Evolutionary conservation across 176 grass and related monocot genomes (phyloP).

Genomic region (sorghum (Sorghum bicolor)): DNA sequence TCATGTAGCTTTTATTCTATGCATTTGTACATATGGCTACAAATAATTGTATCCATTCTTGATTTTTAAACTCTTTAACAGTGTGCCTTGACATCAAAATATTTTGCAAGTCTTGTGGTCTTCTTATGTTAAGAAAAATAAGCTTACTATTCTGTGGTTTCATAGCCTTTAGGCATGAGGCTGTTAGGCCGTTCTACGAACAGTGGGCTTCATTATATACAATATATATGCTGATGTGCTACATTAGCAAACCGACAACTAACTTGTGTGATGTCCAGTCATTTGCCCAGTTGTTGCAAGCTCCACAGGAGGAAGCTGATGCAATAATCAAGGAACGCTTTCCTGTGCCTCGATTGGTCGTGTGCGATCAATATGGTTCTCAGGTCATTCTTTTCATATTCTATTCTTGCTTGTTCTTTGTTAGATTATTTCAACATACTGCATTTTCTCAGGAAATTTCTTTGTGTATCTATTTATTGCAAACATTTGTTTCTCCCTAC

Average conservation of each 20-base stretch:
- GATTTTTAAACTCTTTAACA: slow-evolving; percentile 4
- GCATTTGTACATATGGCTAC: background rate
- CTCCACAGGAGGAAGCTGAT: slow-evolving; percentile 78
- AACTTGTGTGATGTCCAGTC: slow-evolving; percentile 43
- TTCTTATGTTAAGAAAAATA: background rate
- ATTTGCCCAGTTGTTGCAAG: slow-evolving; percentile 82
- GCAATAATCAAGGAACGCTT: slow-evolving; percentile 74
- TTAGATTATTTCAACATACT: background rate
- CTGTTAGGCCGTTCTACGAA: background rate
- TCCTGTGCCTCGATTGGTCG: slow-evolving; percentile 85
- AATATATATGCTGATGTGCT: background rate
- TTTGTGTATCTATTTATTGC: background rate
- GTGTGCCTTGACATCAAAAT: slow-evolving; percentile 14
- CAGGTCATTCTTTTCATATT: slow-evolving; percentile 50
- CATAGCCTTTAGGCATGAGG: background rate
- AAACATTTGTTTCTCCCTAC: background rate
- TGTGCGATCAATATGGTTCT: slow-evolving; percentile 94
- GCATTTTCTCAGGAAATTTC: background rate
- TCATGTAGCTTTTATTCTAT: background rate
- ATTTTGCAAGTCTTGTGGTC: background rate
- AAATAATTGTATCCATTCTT: background rate
- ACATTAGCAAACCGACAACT: background rate
- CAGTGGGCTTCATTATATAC: background rate
- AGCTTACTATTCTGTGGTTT: background rate
- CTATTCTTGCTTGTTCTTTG: background rate